A percentile compares a stretch with the other conserved stretches of the same genome.
Evolutionary conservation across 257 asterid species (phyloP).

Genomic region (Ligustrum vulgare): DNA sequence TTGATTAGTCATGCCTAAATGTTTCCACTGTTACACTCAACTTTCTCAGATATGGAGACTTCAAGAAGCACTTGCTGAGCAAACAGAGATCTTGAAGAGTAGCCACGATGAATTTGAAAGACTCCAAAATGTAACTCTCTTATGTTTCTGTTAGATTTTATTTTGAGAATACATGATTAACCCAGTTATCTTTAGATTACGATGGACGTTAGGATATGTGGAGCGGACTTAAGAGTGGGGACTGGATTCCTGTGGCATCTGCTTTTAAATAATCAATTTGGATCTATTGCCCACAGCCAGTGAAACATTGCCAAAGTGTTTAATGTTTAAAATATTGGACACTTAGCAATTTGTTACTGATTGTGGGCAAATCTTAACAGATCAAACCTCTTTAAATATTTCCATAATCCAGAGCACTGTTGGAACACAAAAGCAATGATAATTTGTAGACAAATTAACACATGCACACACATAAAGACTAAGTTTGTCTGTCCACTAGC

Average conservation of each 20-base stretch:
- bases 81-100: slow-evolving; percentile 69
- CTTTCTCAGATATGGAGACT: slow-evolving; percentile 74
- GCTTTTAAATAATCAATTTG: background rate
- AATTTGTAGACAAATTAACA: background rate
- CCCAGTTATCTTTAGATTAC: background rate
- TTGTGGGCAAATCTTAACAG: too few relatives aligned
- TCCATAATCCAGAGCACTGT: background rate
- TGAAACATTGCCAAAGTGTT: too few relatives aligned
- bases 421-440: background rate
- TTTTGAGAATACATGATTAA: slow-evolving; percentile 1
- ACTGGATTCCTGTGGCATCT: background rate
- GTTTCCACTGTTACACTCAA: background rate
- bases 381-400: too few relatives aligned
- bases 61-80: slow-evolving; percentile 71
- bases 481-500: background rate
- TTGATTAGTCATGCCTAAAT: background rate
- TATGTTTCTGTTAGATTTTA: slow-evolving; percentile 12
- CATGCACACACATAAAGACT: background rate
- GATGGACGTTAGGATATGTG: background rate
- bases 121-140: slow-evolving; percentile 66
- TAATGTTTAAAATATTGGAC: too few relatives aligned
- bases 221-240: background rate
- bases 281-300: too few relatives aligned
- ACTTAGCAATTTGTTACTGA: too few relatives aligned
- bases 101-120: slow-evolving; percentile 90